phyloP scores from a whole-genome alignment of 805 yeast genomes.

The Yarrowia sp. region DNA sequence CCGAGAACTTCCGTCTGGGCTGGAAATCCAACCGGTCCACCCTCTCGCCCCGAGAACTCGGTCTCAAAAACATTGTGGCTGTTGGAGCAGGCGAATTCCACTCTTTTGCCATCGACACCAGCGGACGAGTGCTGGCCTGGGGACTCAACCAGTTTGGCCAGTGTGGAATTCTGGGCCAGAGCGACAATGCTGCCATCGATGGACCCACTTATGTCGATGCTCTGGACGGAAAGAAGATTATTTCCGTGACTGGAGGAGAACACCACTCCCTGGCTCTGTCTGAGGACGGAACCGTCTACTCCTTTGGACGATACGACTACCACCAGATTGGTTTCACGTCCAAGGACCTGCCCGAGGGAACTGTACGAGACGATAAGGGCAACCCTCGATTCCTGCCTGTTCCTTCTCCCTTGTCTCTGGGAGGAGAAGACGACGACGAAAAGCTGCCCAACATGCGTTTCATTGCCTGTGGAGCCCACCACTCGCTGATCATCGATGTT shows the following conservation, averaged over 20 bases:
- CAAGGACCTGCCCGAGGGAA: conserved; percentile 59
- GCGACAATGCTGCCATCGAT: conserved; percentile 66
- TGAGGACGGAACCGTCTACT: conserved; percentile 65
- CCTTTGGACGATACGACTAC: conserved; percentile 93
- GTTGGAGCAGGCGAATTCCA: conserved; percentile 95
- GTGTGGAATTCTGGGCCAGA: conserved; percentile 75
- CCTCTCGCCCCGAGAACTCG: conserved; percentile 72
- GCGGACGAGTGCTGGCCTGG: conserved; percentile 78
- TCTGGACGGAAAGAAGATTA: conserved; percentile 56
- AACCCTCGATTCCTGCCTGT: conserved; percentile 73
- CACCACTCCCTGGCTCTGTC: conserved; percentile 85
- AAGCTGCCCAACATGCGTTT: conserved; percentile 52
- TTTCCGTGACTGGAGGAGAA: conserved; percentile 82
- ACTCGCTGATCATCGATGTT: conserved; percentile 76
- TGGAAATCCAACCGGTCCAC: conserved; percentile 48
- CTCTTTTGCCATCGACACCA: conserved; percentile 81
- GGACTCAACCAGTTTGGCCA: conserved; percentile 97
- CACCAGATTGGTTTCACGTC: conserved; percentile 80
- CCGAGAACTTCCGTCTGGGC: conserved; percentile 90
- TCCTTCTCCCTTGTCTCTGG: conserved; percentile 62
- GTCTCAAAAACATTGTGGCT: conserved; percentile 70
- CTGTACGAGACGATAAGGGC: conserved; percentile 75
- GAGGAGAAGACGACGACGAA: conserved; percentile 30
- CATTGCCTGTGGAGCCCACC: conserved; percentile 87
- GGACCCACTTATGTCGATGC: conserved; percentile 71